These are phyloP conservation scores for Coemansia sp. DNA, from an alignment of 192 early-diverging fungal genomes.

Conservation along the genomic window DNA sequence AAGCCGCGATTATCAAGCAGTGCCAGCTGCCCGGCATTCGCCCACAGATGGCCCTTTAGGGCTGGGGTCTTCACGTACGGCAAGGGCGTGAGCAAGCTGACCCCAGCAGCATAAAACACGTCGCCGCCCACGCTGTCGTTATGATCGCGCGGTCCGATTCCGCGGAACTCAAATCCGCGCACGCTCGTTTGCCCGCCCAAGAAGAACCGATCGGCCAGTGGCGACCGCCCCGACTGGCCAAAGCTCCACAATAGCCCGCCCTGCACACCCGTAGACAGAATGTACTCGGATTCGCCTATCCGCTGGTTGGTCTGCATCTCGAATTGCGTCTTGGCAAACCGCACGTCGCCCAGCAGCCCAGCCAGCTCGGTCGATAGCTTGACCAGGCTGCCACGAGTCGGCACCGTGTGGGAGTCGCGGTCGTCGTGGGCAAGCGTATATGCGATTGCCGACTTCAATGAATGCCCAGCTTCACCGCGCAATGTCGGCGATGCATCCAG, in stretches of 20 bases:
- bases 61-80: conserved; percentile 61
- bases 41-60: conserved; percentile 79
- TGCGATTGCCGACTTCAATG: conserved; percentile 73
- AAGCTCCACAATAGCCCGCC: conserved; percentile 68
- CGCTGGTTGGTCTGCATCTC: conserved; percentile 61
- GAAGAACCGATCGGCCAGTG: conserved; percentile 82
- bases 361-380: conserved; percentile 60
- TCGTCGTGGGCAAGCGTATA: conserved; percentile 65
- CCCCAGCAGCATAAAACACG: conserved; percentile 69
- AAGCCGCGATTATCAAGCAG: conserved; percentile 40
- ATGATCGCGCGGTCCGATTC: conserved; percentile 81
- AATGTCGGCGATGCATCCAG: conserved; percentile 51
- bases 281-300: conserved; percentile 53
- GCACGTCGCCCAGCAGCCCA: conserved; percentile 72
- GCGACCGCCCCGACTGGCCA: conserved; percentile 42
- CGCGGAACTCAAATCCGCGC: conserved; percentile 82
- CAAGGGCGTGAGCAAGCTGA: conserved; percentile 78
- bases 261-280: conserved; percentile 48
- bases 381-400: conserved; percentile 62
- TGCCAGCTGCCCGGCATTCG: conserved; percentile 78
- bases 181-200: conserved; percentile 84
- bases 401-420: conserved; percentile 75
- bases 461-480: conserved; percentile 76
- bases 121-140: conserved; percentile 87
- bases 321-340: conserved; percentile 65